Percentiles rank a stretch among this genome's conserved stretches.
Evolutionary conservation across 1,284 basidiomycete genomes (phyloP).

Genomic region (Cystobasidiaceae sp.): DNA sequence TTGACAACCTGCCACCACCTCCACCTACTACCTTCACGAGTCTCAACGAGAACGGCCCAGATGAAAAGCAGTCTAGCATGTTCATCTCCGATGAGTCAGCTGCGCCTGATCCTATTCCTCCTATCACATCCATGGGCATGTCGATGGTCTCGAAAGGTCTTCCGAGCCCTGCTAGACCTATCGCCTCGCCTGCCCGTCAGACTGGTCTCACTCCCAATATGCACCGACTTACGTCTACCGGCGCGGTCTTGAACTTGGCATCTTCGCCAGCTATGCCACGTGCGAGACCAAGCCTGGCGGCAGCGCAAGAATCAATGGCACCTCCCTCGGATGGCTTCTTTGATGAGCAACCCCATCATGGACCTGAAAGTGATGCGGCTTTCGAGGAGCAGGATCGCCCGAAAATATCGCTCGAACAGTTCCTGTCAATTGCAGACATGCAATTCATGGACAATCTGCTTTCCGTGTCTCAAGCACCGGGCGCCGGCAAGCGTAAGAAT

Average conservation of each 20-base stretch:
- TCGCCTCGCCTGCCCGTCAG: not conserved
- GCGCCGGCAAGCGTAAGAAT: conserved; percentile 52
- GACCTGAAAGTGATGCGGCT: too few relatives aligned
- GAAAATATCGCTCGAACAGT: conserved; percentile 71
- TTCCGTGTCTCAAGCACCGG: conserved; percentile 56
- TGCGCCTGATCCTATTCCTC: not conserved
- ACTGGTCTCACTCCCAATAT: conserved; percentile 23
- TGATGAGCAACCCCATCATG: conserved; percentile 3
- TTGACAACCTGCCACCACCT: not conserved
- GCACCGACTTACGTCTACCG: not conserved
- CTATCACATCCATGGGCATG: conserved; percentile 10
- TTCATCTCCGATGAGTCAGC: not conserved
- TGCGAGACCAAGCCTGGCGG: not conserved
- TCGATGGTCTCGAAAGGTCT: not conserved
- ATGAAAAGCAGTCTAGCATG: not conserved
- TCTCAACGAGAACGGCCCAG: conserved; percentile 4
- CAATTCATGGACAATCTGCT: conserved; percentile 73
- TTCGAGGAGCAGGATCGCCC: not conserved
- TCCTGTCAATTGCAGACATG: conserved; percentile 76
- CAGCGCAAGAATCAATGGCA: conserved; percentile 6
- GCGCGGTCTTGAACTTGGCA: not conserved
- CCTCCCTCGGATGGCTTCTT: too few relatives aligned
- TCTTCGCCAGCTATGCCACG: not conserved
- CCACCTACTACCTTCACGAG: conserved; percentile 6
- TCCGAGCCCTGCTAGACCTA: conserved; percentile 9